Percentiles rank a stretch among this genome's conserved stretches.
phyloP scores from a whole-genome alignment of 1,284 basidiomycete genomes.

The Golubevia sp. region DNA sequence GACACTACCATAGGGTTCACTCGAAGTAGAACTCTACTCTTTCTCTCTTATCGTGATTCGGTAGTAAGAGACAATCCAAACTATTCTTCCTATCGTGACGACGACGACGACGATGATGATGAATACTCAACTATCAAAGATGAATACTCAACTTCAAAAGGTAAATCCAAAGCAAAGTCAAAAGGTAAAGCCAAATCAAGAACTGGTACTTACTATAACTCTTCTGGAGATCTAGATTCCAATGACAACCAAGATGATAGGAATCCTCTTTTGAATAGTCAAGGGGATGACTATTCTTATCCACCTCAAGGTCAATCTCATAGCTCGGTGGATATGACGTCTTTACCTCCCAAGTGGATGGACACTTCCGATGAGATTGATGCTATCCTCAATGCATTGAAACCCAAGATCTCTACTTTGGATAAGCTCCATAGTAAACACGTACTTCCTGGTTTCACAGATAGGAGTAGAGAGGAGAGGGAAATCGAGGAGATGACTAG shows the following conservation, averaged over 20 bases:
- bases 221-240: conserved; percentile 15
- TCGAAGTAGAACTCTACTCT: conserved; percentile 87
- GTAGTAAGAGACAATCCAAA: conserved; percentile 33
- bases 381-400: conserved; percentile 22
- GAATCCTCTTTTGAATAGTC: not conserved
- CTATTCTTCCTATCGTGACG: conserved; percentile 29
- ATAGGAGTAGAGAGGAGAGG: conserved; percentile 87
- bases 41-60: conserved; percentile 91
- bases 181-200: conserved; percentile 9
- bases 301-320: conserved; percentile 8
- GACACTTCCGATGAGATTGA: conserved; percentile 49
- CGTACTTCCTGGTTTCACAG: conserved; percentile 90
- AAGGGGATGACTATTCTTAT: conserved; percentile 62
- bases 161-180: not conserved
- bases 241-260: conserved; percentile 7
- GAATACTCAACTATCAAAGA: conserved; percentile 62
- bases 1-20: conserved; percentile 63
- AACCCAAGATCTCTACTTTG: conserved; percentile 28
- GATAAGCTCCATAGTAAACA: conserved; percentile 96
- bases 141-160: conserved; percentile 63
- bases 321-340: conserved; percentile 7
- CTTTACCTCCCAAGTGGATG: conserved; percentile 57
- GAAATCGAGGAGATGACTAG: conserved; percentile 86
- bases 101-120: conserved; percentile 6
- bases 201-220: conserved; percentile 24